Evolutionary conservation across 2,329 filamentous ascomycete genomes (phyloP).

Genomic region (Paracamarosporium sp.): DNA sequence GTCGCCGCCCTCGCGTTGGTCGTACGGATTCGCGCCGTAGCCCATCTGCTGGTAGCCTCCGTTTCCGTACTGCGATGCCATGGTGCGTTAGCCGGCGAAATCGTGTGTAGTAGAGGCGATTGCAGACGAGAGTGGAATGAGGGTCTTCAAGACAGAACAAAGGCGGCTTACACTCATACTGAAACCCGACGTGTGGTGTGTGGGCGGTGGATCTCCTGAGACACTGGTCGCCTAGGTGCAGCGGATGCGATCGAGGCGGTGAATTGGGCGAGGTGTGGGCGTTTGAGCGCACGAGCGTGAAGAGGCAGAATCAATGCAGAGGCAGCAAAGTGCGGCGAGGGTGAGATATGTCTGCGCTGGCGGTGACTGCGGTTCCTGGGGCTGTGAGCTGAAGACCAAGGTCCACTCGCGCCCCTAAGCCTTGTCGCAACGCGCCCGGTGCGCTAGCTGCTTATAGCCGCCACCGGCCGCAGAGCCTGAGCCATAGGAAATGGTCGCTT

Average conservation of each 20-base stretch:
- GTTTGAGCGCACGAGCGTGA: not conserved
- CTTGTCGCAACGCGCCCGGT: constrained; percentile 10
- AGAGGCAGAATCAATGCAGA: constrained; percentile 16
- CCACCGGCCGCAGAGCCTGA: not conserved
- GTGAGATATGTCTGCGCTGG: constrained; percentile 9
- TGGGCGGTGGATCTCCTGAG: constrained; percentile 41
- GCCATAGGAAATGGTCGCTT: not conserved
- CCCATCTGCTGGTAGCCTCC: constrained; percentile 49
- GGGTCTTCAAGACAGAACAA: constrained; percentile 16
- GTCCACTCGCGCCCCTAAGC: constrained; percentile 10
- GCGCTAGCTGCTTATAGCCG: constrained; percentile 15
- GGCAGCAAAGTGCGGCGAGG: not conserved
- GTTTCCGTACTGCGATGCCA: constrained; percentile 49
- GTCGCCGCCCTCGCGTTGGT: constrained; percentile 46
- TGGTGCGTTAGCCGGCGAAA: constrained; percentile 18
- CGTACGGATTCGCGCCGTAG: constrained; percentile 53
- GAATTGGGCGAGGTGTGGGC: not conserved
- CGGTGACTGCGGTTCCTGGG: constrained; percentile 9
- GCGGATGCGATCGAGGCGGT: constrained; percentile 18
- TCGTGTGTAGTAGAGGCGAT: constrained; percentile 10
- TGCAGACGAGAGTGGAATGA: constrained; percentile 11
- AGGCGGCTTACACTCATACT: constrained; percentile 47
- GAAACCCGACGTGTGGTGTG: constrained; percentile 45
- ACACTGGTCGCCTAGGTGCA: constrained; percentile 27
- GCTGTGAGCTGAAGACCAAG: constrained; percentile 20